Conservation (phyloP, 2,329 filamentous ascomycete species). For the Scedosporium boydii region DNA sequence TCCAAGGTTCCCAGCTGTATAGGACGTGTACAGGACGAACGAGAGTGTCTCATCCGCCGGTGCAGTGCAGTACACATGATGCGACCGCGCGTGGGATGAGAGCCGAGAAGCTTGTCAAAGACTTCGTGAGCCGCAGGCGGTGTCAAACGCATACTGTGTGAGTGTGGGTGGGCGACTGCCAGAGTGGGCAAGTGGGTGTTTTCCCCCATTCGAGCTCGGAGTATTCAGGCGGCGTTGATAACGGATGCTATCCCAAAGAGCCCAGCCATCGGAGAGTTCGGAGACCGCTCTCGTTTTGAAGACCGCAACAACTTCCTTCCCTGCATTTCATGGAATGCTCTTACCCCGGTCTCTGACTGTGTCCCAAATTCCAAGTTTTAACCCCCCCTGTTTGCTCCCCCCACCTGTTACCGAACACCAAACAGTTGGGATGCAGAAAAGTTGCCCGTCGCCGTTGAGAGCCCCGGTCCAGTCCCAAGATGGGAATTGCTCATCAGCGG, state of each 20-base stretch:
- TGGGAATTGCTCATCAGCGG: background rate
- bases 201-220: background rate
- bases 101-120: background rate
- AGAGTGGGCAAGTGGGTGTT: background rate
- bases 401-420: background rate
- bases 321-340: background rate
- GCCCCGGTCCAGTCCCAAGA: background rate
- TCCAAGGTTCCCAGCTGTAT: background rate
- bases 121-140: background rate
- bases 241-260: background rate
- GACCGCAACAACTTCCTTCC: background rate
- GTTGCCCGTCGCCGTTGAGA: background rate
- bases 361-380: slow-evolving; percentile 1
- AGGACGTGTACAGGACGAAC: background rate
- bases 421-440: background rate
- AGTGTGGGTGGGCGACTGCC: background rate
- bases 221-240: background rate
- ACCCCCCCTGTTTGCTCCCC: background rate
- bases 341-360: background rate
- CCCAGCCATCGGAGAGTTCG: background rate
- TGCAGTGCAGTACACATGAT: background rate
- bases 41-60: background rate
- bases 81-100: background rate
- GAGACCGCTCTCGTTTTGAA: background rate
- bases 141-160: background rate